These are phyloP conservation scores for Phytophthora pistaciae DNA, from an alignment of 352 stramenopile species.

Conservation along the genomic window DNA sequence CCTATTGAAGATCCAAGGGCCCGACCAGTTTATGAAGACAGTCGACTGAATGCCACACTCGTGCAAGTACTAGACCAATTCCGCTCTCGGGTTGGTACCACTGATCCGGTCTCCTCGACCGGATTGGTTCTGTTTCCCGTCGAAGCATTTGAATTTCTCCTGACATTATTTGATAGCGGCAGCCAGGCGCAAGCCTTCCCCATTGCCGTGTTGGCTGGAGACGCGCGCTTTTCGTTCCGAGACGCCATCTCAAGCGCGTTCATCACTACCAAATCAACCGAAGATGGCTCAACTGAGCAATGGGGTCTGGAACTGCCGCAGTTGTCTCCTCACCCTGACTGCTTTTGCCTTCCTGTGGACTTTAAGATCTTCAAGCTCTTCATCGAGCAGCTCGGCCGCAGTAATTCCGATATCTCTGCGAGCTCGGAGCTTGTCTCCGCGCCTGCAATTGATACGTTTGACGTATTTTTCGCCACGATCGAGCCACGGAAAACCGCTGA, in stretches of 20 bases:
- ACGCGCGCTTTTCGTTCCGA: conserved; percentile 70
- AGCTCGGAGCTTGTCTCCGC: conserved; percentile 39
- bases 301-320: conserved; percentile 67
- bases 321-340: conserved; percentile 81
- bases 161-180: conserved; percentile 32
- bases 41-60: conserved; percentile 50
- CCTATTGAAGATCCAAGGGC: conserved; percentile 27
- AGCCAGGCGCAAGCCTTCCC: conserved; percentile 20
- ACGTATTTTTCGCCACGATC: conserved; percentile 60
- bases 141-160: conserved; percentile 69
- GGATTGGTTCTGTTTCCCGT: conserved; percentile 77
- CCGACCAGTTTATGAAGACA: conserved; percentile 47
- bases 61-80: conserved; percentile 42
- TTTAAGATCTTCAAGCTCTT: conserved; percentile 72
- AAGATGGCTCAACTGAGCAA: conserved; percentile 16
- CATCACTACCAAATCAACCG: conserved; percentile 25
- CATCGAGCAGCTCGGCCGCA: conserved; percentile 36
- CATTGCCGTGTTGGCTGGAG: conserved; percentile 53
- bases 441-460: conserved; percentile 76
- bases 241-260: conserved; percentile 72
- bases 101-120: conserved; percentile 23
- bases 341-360: conserved; percentile 84
- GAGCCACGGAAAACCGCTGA: not conserved
- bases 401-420: conserved; percentile 1
- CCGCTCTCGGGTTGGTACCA: not conserved